Conservation (phyloP, 495 filamentous ascomycete species). For the Hypoxylon crocopeplum region DNA sequence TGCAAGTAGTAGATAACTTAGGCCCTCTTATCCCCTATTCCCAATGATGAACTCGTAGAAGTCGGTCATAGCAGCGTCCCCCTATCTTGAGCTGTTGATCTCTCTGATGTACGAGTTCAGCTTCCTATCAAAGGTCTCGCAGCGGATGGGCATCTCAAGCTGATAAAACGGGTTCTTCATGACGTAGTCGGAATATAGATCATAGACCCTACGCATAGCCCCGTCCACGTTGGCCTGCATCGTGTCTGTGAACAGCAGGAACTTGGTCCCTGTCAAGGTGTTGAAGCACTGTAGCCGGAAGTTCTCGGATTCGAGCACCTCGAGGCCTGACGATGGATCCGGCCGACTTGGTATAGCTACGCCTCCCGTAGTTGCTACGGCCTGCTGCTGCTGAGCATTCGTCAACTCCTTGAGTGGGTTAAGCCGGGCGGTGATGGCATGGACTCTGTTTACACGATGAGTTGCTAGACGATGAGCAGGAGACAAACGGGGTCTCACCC, state of each 20-base stretch:
- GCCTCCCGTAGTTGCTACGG: constrained; percentile 40
- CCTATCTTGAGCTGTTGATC: constrained; percentile 56
- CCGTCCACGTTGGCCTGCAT: constrained; percentile 85
- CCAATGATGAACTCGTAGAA: too few relatives aligned
- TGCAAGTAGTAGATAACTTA: constrained; percentile 13
- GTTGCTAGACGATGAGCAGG: constrained; percentile 1
- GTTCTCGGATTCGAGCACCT: constrained; percentile 87
- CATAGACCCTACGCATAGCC: constrained; percentile 84
- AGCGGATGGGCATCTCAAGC: constrained; percentile 94
- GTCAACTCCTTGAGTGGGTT: constrained; percentile 58
- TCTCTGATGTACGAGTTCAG: constrained; percentile 74
- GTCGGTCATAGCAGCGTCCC: background rate
- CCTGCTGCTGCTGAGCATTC: constrained; percentile 52
- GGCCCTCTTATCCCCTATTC: background rate
- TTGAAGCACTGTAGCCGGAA: constrained; percentile 96
- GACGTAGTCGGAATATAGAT: constrained; percentile 94
- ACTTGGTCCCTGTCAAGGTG: constrained; percentile 92
- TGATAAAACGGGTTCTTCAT: constrained; percentile 99
- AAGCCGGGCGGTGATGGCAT: constrained; percentile 87
- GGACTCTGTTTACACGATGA: constrained; percentile 62
- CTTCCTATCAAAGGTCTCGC: constrained; percentile 91
- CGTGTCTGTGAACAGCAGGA: constrained; percentile 93
- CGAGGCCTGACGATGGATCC: constrained; percentile 73
- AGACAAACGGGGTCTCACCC: constrained; percentile 60
- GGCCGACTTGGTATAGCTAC: constrained; percentile 51